Conservation (phyloP, 179 eudicot species). For the Dionaea muscipula region DNA sequence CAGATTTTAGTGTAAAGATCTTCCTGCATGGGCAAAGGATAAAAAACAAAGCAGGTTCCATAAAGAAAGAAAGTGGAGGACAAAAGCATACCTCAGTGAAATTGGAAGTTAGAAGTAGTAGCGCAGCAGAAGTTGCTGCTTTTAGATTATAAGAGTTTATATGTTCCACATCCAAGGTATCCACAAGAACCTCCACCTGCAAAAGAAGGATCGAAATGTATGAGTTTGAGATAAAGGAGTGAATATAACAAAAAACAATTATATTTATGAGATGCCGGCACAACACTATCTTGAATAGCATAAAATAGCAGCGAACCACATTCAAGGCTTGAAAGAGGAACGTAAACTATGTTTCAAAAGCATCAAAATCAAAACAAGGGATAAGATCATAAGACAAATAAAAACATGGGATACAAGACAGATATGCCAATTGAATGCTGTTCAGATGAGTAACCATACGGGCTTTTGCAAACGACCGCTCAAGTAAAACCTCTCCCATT, state of each 20-base stretch:
- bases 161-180: constrained; percentile 43
- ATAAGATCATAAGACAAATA: too few relatives aligned
- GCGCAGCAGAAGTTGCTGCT: constrained; percentile 83
- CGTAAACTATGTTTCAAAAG: constrained; percentile 5
- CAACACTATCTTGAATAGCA: neutral
- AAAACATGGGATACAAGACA: neutral
- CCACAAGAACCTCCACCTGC: constrained; percentile 63
- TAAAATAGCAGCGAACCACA: neutral
- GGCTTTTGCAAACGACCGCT: constrained; percentile 92
- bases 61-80: neutral
- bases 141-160: constrained; percentile 53
- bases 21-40: constrained; percentile 35
- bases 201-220: neutral
- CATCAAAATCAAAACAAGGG: too few relatives aligned
- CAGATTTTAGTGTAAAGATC: constrained; percentile 78
- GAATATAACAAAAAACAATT: neutral
- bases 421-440: neutral
- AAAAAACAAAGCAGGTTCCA: neutral
- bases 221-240: neutral
- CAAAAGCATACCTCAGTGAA: constrained; percentile 58
- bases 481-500: constrained; percentile 73
- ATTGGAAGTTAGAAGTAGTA: constrained; percentile 56
- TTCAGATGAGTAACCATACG: constrained; percentile 34
- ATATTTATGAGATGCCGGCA: neutral
- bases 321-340: neutral